Conservation (phyloP, 805 yeast genomes). For the Saccharomycopsis fodiens region DNA sequence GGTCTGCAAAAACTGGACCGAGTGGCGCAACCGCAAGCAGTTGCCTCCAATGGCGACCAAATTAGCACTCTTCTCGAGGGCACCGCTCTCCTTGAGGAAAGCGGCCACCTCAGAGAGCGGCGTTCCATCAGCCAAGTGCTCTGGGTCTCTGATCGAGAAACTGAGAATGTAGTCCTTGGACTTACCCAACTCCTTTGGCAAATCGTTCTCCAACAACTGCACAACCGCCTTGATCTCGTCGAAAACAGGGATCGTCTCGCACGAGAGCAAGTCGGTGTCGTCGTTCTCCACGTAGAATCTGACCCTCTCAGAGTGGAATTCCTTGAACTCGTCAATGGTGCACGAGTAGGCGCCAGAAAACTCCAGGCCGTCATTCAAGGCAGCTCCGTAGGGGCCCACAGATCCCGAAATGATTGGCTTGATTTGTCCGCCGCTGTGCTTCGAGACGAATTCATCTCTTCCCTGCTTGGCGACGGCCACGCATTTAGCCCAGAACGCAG, state of each 20-base stretch:
- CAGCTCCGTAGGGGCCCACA: slow-evolving; percentile 75
- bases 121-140: slow-evolving; percentile 45
- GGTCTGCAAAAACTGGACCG: slow-evolving; percentile 33
- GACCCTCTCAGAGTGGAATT: slow-evolving; percentile 46
- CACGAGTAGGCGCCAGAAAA: slow-evolving; percentile 60
- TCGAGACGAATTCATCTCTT: neutral
- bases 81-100: slow-evolving; percentile 2
- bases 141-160: slow-evolving; percentile 34
- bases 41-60: slow-evolving; percentile 58
- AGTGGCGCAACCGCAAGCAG: slow-evolving; percentile 45
- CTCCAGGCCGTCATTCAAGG: slow-evolving; percentile 59
- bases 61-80: slow-evolving; percentile 21
- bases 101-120: slow-evolving; percentile 28
- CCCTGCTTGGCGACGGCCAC: slow-evolving; percentile 25
- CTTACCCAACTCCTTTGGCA: slow-evolving; percentile 28
- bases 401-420: slow-evolving; percentile 45
- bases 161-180: slow-evolving; percentile 21
- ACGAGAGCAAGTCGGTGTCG: slow-evolving; percentile 47
- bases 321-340: slow-evolving; percentile 27
- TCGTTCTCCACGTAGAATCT: slow-evolving; percentile 30
- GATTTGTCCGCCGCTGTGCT: neutral
- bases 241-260: slow-evolving; percentile 68
- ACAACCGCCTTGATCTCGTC: slow-evolving; percentile 47
- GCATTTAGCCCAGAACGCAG: slow-evolving; percentile 22
- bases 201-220: slow-evolving; percentile 32